Base-by-base conservation (phyloP, 2,329 filamentous ascomycete species). In the Arthroderma sp. region DNA sequence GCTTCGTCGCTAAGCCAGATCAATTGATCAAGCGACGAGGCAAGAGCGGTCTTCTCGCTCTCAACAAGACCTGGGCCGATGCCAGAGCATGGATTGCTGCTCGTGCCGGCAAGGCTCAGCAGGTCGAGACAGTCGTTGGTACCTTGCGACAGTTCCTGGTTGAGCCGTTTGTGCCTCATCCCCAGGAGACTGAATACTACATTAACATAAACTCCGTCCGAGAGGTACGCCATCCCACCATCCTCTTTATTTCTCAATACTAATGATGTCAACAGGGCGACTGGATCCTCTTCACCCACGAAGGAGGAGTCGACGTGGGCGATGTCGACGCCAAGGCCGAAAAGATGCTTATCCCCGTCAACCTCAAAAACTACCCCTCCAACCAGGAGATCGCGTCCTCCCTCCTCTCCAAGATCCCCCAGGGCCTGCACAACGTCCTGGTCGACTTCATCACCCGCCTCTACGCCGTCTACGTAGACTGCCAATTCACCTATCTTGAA, bases 161-260 rank as follows among this genome's bases (percentile, higher is more conserved):
- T 57, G 91, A 98, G 79, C 91, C 91, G 43, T 96, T 98, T 63
- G 88, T 96, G 51, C 91, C 89, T 60, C 91, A 98, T 71, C 83
- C 88, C 53, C 78, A 87, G 59, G 83, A 87, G 66, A 95, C 89
- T 53, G 91, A 98, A 72, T 96, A 96, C 75, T 98, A 98, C 73
- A 94, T 98, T 75, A 95, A 95, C 81, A 98, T 98, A 75, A 91
- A 95, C 79, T 96, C 91, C 52, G 88, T 94, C 62, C 85, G 91
- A 75, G 91, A 96, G 82, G n/a, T 34, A 7, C 32, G 6, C n/a
- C 32, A 34, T 34, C 6, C 6, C 28, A 30, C 9, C 28, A 27
- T 1, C 15, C 33, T 37, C 10, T 8, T 40, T 33, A 15, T n/a
- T 15, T 42, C 10, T 28, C 38, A 30, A 30, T 29, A 6, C 47